Evolutionary conservation across 73 alveolate species (phyloP).

Genomic region (Paramecium biaurelia): DNA sequence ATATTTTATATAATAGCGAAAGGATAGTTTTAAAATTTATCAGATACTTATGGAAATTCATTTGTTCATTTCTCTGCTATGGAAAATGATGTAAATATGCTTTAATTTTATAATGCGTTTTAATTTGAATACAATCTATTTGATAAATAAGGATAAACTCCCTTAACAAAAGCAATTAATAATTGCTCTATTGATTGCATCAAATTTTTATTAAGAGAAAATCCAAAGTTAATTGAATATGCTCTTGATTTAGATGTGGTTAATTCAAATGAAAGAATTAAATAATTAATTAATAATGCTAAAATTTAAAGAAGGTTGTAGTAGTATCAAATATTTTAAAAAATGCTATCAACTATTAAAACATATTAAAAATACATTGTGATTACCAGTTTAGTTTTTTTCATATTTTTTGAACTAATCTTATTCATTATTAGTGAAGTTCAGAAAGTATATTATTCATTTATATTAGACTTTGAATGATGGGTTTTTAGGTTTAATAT

Average conservation of each 20-base stretch:
- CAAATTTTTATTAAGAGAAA: neutral
- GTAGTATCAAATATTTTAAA: neutral
- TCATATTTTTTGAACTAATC: neutral
- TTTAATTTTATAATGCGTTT: neutral
- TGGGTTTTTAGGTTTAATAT: neutral
- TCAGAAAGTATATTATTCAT: neutral
- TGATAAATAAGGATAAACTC: slow-evolving; percentile 28
- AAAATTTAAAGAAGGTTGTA: neutral
- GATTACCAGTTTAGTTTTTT: neutral
- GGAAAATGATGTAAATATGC: neutral
- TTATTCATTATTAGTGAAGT: neutral
- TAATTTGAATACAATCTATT: neutral
- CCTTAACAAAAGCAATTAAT: neutral
- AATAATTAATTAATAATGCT: neutral
- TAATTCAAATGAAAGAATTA: neutral
- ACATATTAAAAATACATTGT: neutral
- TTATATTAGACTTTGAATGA: slow-evolving; percentile 12
- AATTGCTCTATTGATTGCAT: neutral
- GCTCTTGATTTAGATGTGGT: neutral
- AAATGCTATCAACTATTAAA: neutral
- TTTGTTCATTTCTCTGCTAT: neutral
- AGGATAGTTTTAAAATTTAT: neutral
- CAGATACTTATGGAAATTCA: neutral
- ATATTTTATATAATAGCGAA: neutral
- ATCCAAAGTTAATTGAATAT: neutral